Conservation (phyloP, 1,139 yeast genomes). For the Pichia sp. region DNA sequence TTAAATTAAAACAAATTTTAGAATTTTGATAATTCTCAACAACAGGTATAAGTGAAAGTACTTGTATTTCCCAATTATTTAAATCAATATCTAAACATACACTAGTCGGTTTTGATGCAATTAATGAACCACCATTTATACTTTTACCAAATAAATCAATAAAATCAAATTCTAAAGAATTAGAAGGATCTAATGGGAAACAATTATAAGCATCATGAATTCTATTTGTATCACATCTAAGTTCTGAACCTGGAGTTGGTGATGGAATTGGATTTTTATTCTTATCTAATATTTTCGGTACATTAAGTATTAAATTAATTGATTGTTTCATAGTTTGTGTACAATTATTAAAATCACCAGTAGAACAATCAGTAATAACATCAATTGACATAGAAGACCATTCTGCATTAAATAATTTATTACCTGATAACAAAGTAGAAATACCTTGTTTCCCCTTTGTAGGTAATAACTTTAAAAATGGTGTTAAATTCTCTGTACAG, state of each 20-base stretch:
- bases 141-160: conserved; percentile 62
- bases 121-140: conserved; percentile 58
- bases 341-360: conserved; percentile 31
- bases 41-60: conserved; percentile 18
- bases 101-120: conserved; percentile 34
- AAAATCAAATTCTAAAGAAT: conserved; percentile 47
- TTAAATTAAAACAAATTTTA: conserved; percentile 26
- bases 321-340: conserved; percentile 54
- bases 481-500: conserved; percentile 95
- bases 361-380: conserved; percentile 51
- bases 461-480: conserved; percentile 82
- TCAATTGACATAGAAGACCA: conserved; percentile 96
- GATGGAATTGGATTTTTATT: conserved; percentile 66
- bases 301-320: conserved; percentile 70
- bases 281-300: conserved; percentile 59
- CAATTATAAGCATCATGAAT: conserved; percentile 59
- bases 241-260: conserved; percentile 60
- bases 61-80: conserved; percentile 41
- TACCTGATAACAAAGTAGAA: conserved; percentile 85
- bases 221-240: conserved; percentile 65
- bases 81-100: conserved; percentile 41
- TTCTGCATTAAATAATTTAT: conserved; percentile 83
- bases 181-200: conserved; percentile 61
- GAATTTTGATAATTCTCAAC: conserved; percentile 10
- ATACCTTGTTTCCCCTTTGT: conserved; percentile 91